Base-by-base conservation (phyloP, 2,329 filamentous ascomycete genomes). In the Trichophyton mentagrophytes region DNA sequence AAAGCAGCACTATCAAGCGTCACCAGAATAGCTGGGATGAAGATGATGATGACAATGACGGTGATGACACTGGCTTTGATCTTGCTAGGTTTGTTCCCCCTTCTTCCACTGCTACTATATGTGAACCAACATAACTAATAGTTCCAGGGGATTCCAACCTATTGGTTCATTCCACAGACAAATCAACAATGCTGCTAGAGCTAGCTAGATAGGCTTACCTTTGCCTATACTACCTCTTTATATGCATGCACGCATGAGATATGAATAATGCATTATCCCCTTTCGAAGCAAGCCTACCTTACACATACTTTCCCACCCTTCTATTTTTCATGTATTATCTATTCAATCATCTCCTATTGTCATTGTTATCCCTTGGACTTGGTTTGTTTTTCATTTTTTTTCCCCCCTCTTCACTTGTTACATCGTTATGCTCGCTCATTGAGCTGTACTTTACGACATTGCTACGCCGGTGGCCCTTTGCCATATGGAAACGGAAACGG, bases 91-190 rank as follows among this genome's bases (percentile, higher is more conserved):
- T 67, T 61, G 74, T 67, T 42, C 13, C n/a, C 38, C 11, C 38
- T 33, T 55, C 22, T 55, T 59, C 40, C 51, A 40, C 9, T 3
- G 7, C 27, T 22, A 17, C 22, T 22, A 46, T 13, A 13, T 36
- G 9, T 36, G 33, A 25, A 44, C 27, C 38, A 53, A 40, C 13
- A 63, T 68, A 59, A 59, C 64, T 63, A 22, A 57, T 59, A 65
- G 22, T 55, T 59, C 64, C 22, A 78, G 76, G 63, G 76, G 76
- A 15, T 78, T 78, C 64, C 76, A 77, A 67, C 76, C 76, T n/a
- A 78, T 78, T 60, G 73, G 76, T 13, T 74, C 74, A 3, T 77
- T 76, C 61, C 74, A 77, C 69, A 72, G 71, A 57, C 74, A 77
- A 63, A 62, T 77, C 58, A 75, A 67, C 66, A 74, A 59, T 55